Evolutionary conservation across 192 early-diverging fungal genomes (phyloP).

Genomic region (Mortierella claussenii): DNA sequence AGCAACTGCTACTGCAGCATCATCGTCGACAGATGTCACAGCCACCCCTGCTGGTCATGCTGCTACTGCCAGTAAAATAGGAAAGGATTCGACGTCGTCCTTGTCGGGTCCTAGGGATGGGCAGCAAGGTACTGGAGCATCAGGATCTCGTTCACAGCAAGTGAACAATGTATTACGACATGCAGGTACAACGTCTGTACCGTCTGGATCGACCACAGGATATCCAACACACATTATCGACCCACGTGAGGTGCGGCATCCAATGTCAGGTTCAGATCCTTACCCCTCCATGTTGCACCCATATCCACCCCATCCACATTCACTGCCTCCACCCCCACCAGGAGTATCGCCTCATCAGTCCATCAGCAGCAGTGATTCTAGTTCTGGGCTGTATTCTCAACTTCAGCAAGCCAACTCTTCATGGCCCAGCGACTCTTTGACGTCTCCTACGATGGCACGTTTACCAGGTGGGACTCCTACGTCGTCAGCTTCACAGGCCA

Average conservation of each 20-base stretch:
- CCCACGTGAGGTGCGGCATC: background rate
- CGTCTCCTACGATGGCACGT: too few relatives aligned
- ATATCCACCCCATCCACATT: background rate
- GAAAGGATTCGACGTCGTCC: too few relatives aligned
- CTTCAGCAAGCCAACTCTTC: slow-evolving; percentile 39
- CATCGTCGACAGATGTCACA: background rate
- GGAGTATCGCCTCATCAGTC: background rate
- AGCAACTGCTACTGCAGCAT: background rate
- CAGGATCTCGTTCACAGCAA: background rate
- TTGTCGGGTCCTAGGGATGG: too few relatives aligned
- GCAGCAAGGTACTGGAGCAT: background rate
- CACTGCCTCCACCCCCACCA: background rate
- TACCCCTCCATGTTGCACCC: too few relatives aligned
- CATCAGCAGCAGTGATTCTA: background rate
- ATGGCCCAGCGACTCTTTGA: background rate
- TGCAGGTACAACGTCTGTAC: background rate
- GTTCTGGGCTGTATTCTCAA: slow-evolving; percentile 17
- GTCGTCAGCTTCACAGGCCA: background rate
- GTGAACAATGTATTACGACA: background rate
- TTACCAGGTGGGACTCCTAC: background rate
- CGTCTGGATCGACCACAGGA: background rate
- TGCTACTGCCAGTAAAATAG: background rate
- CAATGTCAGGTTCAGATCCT: too few relatives aligned
- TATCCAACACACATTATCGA: slow-evolving; percentile 12
- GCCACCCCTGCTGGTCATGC: background rate